Evolutionary conservation across 306 rosid species (phyloP).

Genomic region (Phaseolus lunatus): DNA sequence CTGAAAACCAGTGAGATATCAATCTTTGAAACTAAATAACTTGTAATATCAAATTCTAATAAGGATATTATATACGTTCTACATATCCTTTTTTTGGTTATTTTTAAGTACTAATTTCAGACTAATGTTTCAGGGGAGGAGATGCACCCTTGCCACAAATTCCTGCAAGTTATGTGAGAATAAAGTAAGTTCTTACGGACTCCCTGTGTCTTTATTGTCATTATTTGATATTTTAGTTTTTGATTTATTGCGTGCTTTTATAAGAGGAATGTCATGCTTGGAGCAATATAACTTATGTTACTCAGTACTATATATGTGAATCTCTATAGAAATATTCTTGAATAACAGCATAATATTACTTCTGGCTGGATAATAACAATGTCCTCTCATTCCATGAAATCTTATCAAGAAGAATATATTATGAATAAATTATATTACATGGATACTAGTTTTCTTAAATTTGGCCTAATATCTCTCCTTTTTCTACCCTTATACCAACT

Average conservation of each 20-base stretch:
- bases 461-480: not conserved
- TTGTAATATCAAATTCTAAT: conserved; percentile 25
- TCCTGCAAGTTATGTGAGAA: conserved; percentile 70
- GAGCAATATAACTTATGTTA: conserved; percentile 25
- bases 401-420: conserved; percentile 34
- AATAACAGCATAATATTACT: conserved; percentile 4
- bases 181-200: conserved; percentile 68
- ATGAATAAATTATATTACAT: too few species aligned
- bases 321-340: conserved; percentile 20
- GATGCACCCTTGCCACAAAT: conserved; percentile 76
- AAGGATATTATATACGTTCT: conserved; percentile 24
- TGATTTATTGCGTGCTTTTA: conserved; percentile 34
- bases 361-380: conserved; percentile 24
- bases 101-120: conserved; percentile 41
- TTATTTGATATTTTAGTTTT: conserved; percentile 19
- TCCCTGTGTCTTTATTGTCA: conserved; percentile 2
- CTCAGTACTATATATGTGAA: conserved; percentile 22
- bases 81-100: not conserved
- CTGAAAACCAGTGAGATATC: conserved; percentile 86
- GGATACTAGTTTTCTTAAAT: too few species aligned
- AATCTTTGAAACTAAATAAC: conserved; percentile 35
- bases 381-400: conserved; percentile 30
- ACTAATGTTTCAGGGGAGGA: conserved; percentile 73
- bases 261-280: conserved; percentile 2
- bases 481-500: not conserved